phyloP scores from a whole-genome alignment of 805 yeast species.

The Naumovozyma castellii region DNA sequence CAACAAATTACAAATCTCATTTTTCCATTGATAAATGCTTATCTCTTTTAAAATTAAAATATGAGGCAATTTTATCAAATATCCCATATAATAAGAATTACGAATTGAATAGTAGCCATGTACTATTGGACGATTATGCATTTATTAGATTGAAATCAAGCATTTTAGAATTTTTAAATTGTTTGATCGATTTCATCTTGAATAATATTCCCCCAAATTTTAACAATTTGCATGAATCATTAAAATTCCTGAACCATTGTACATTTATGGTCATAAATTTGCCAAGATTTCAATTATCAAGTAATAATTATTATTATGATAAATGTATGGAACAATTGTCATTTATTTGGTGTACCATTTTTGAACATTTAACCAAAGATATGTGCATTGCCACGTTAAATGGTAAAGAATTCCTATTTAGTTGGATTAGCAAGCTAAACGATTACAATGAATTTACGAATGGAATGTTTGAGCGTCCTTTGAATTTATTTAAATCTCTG shows the following conservation, averaged over 20 bases:
- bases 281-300: slow-evolving; percentile 27
- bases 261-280: slow-evolving; percentile 22
- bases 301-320: slow-evolving; percentile 30
- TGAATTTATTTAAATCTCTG: slow-evolving; percentile 19
- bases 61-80: slow-evolving; percentile 15
- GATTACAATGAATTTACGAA: slow-evolving; percentile 18
- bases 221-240: slow-evolving; percentile 20
- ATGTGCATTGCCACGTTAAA: slow-evolving; percentile 11
- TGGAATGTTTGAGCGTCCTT: slow-evolving; percentile 20
- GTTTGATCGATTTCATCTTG: slow-evolving; percentile 26
- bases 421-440: slow-evolving; percentile 18
- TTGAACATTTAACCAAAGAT: slow-evolving; percentile 22
- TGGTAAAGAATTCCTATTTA: slow-evolving; percentile 10
- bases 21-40: slow-evolving; percentile 20
- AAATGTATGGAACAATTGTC: slow-evolving; percentile 30
- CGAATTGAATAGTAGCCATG: slow-evolving; percentile 3
- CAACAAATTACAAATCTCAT: slow-evolving; percentile 13
- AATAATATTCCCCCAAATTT: slow-evolving; percentile 27
- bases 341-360: slow-evolving; percentile 25
- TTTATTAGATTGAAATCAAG: slow-evolving; percentile 27
- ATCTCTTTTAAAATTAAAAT: slow-evolving; percentile 15
- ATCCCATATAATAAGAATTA: slow-evolving; percentile 25
- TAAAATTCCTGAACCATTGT: slow-evolving; percentile 23
- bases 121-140: slow-evolving; percentile 26
- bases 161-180: slow-evolving; percentile 27